Evolutionary conservation across 1,139 yeast genomes (phyloP).

Genomic region (Suhomyces chickasaworum): DNA sequence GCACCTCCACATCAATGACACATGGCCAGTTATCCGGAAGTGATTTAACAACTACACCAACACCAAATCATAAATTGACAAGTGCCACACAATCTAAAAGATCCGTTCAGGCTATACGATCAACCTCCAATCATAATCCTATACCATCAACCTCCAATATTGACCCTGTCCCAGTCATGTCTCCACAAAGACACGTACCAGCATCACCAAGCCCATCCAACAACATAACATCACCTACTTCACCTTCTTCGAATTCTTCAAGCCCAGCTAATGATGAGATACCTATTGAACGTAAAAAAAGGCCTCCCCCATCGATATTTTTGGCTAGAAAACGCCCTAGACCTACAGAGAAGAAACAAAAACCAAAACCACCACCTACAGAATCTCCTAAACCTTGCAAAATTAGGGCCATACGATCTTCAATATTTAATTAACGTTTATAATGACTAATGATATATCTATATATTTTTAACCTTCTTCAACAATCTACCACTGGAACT

Average conservation of each 20-base stretch:
- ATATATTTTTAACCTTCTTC: constrained; percentile 20
- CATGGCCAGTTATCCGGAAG: neutral
- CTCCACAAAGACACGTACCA: neutral
- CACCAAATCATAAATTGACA: neutral
- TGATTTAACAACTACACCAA: neutral
- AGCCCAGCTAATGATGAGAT: neutral
- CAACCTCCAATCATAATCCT: neutral
- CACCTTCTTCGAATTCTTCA: neutral
- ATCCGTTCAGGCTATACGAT: neutral
- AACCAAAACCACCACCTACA: constrained; percentile 12
- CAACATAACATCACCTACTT: neutral
- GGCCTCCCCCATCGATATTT: constrained; percentile 26
- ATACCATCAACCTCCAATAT: neutral
- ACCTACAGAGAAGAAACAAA: constrained; percentile 10
- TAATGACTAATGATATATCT: constrained; percentile 7
- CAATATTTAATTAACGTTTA: constrained; percentile 30
- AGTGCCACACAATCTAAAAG: neutral
- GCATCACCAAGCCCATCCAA: neutral
- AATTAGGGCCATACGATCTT: constrained; percentile 32
- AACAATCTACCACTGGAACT: constrained; percentile 31
- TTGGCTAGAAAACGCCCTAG: constrained; percentile 21
- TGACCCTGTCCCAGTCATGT: neutral
- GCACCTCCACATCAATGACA: neutral
- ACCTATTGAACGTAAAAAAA: constrained; percentile 2
- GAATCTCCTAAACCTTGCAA: constrained; percentile 8